Evolutionary conservation across 2,329 filamentous ascomycete genomes (phyloP).

Genomic region (Thielaviopsis musarum): DNA sequence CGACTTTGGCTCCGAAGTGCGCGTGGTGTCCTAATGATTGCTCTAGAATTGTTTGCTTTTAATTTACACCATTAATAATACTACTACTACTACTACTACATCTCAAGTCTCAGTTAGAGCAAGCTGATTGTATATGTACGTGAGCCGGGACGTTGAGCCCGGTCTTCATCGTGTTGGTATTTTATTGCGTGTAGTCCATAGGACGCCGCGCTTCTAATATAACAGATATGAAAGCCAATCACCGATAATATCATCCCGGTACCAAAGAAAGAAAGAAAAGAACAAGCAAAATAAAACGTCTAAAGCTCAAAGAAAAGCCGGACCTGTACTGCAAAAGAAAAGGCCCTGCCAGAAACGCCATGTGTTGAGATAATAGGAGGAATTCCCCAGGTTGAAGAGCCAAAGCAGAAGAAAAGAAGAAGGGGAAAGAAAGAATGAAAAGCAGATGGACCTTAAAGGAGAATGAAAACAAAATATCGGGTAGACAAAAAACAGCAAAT

Average conservation of each 20-base stretch:
- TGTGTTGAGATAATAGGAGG: constrained; percentile 1
- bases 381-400: constrained; percentile 6
- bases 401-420: not conserved
- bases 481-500: not conserved
- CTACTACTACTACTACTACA: not conserved
- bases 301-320: constrained; percentile 19
- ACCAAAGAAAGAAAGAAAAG: constrained; percentile 13
- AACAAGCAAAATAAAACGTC: constrained; percentile 13
- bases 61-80: not conserved
- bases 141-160: constrained; percentile 18
- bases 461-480: not conserved
- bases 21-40: constrained; percentile 21
- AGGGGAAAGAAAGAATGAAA: not conserved
- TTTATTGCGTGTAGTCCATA: not conserved
- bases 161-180: constrained; percentile 9
- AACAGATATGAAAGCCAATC: not conserved
- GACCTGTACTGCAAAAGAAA: constrained; percentile 4
- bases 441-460: not conserved
- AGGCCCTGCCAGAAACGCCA: not conserved
- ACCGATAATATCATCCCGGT: not conserved
- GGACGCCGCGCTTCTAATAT: not conserved
- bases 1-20: constrained; percentile 28
- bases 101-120: not conserved
- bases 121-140: not conserved
- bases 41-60: not conserved